Percentiles rank a stretch among this genome's conserved stretches.
phyloP scores from a whole-genome alignment of 2,329 filamentous ascomycete genomes.

The Septoria petroselini region DNA sequence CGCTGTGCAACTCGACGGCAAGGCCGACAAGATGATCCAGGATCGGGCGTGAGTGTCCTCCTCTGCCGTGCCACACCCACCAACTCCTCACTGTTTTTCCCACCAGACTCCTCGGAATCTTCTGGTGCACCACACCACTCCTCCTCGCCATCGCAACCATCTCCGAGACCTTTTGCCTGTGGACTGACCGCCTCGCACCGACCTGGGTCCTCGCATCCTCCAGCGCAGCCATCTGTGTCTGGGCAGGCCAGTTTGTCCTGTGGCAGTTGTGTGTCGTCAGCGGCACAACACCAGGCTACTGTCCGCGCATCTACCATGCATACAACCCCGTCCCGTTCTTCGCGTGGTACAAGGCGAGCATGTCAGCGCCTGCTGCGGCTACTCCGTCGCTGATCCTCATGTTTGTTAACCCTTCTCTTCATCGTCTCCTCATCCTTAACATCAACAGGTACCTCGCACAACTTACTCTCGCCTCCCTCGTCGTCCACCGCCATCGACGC shows the following conservation, averaged over 20 bases:
- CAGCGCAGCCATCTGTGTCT: conserved; percentile 9
- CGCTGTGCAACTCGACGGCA: conserved; percentile 14
- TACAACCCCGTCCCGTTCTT: conserved; percentile 12
- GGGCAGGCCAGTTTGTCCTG: conserved; percentile 17
- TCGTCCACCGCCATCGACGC: conserved; percentile 11
- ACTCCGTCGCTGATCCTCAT: conserved; percentile 19
- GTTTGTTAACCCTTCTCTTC: conserved; percentile 3
- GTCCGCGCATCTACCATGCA: conserved; percentile 15
- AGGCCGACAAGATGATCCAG: conserved; percentile 1
- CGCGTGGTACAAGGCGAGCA: conserved; percentile 14
- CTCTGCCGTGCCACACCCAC: not conserved
- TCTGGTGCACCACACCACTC: conserved; percentile 21
- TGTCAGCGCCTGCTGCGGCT: conserved; percentile 14
- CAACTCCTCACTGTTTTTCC: not conserved
- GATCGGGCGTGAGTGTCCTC: conserved; percentile 16
- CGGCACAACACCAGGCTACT: conserved; percentile 10
- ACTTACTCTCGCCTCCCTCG: conserved; percentile 5
- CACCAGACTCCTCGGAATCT: conserved; percentile 19
- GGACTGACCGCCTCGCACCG: conserved; percentile 17
- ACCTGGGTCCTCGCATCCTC: conserved; percentile 17
- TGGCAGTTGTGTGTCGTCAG: conserved; percentile 18
- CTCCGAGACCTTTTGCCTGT: conserved; percentile 15
- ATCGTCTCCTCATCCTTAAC: too few relatives aligned
- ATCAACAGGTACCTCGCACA: conserved; percentile 8
- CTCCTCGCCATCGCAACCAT: conserved; percentile 11